Evolutionary conservation across 495 filamentous ascomycete genomes (phyloP).

Genomic region (Bacidia rubella): DNA sequence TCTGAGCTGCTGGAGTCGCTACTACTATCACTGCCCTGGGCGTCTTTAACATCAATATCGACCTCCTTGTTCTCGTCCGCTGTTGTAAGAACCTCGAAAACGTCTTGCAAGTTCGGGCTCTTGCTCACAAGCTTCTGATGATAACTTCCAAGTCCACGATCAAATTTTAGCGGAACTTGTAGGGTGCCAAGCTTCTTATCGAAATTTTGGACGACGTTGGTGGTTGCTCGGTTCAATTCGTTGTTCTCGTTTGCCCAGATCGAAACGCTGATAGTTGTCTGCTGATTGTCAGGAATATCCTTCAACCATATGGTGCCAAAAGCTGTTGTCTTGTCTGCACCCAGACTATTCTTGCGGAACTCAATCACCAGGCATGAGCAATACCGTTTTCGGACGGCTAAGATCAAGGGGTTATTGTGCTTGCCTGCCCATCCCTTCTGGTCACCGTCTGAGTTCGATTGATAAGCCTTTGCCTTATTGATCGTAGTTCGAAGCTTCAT

Average conservation of each 20-base stretch:
- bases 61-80: conserved; percentile 33
- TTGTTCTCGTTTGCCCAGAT: conserved; percentile 42
- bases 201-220: conserved; percentile 24
- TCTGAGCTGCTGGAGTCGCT: conserved; percentile 14
- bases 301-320: conserved; percentile 55
- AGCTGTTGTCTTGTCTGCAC: conserved; percentile 40
- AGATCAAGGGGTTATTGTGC: conserved; percentile 26
- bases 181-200: conserved; percentile 38
- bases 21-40: conserved; percentile 2
- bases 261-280: conserved; percentile 35
- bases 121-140: conserved; percentile 39
- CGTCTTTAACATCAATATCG: conserved; percentile 11
- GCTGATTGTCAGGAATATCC: conserved; percentile 50
- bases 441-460: conserved; percentile 19
- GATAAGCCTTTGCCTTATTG: conserved; percentile 39
- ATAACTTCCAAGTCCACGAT: conserved; percentile 42
- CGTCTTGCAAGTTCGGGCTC: conserved; percentile 35
- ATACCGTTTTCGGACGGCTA: conserved; percentile 51
- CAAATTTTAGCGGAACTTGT: conserved; percentile 39
- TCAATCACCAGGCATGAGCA: conserved; percentile 43
- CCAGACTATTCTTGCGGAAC: conserved; percentile 38
- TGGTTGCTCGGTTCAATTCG: conserved; percentile 28
- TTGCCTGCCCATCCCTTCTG: conserved; percentile 26
- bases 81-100: conserved; percentile 50
- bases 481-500: conserved; percentile 44